phyloP scores from a whole-genome alignment of 164 flowering plant species.

The Buxus sempervirens region DNA sequence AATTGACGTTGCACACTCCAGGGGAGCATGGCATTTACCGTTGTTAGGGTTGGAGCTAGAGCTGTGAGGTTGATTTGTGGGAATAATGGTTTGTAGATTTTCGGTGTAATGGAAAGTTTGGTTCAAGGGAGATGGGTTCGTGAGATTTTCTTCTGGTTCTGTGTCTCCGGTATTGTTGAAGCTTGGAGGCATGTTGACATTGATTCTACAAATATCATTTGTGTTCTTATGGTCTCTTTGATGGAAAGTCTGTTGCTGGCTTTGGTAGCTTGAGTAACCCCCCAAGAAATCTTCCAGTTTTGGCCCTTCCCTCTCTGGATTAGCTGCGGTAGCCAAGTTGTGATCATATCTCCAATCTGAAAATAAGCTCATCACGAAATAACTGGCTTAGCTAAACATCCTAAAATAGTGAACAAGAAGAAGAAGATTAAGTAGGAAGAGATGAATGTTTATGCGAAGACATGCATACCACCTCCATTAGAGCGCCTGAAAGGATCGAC shows the following conservation, averaged over 20 bases:
- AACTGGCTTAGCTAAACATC: too few relatives aligned
- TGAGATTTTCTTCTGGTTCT: slow-evolving; percentile 16
- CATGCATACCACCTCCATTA: slow-evolving; percentile 16
- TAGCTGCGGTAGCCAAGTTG: slow-evolving; percentile 14
- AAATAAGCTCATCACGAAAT: too few relatives aligned
- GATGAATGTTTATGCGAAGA: too few relatives aligned
- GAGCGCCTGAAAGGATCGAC: slow-evolving; percentile 34
- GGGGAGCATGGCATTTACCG: slow-evolving; percentile 23
- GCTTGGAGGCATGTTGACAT: slow-evolving; percentile 45
- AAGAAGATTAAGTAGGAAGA: background rate
- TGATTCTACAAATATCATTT: slow-evolving; percentile 29
- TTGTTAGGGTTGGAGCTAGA: slow-evolving; percentile 10
- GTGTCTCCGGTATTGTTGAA: slow-evolving; percentile 13
- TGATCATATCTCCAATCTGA: slow-evolving; percentile 58
- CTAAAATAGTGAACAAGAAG: too few relatives aligned
- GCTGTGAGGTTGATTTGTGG: slow-evolving; percentile 15
- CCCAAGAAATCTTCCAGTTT: slow-evolving; percentile 81
- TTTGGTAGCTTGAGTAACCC: slow-evolving; percentile 44
- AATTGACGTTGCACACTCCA: slow-evolving; percentile 36
- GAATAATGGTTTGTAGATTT: slow-evolving; percentile 18
- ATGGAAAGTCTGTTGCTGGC: slow-evolving; percentile 9
- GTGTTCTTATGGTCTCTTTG: slow-evolving; percentile 13
- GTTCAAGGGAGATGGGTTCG: slow-evolving; percentile 16
- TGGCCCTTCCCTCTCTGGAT: slow-evolving; percentile 42
- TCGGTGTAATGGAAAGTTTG: slow-evolving; percentile 12